Conservation (phyloP, 805 yeast genomes). For the Teunomyces funiuensis region DNA sequence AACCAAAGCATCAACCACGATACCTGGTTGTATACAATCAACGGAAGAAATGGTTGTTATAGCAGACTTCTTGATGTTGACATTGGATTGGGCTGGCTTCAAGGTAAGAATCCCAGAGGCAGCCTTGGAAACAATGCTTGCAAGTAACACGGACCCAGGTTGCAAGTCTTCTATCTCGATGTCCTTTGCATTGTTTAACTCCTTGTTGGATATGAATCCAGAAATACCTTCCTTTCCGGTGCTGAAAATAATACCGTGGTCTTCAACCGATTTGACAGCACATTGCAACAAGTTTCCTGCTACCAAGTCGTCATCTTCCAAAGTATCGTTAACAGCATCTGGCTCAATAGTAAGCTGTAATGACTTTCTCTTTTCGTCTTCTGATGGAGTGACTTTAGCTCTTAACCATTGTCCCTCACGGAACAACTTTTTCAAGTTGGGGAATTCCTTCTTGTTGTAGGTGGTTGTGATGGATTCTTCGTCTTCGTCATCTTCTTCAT, state of each 20-base stretch:
- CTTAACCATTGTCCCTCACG: conserved; percentile 81
- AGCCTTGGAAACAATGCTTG: conserved; percentile 50
- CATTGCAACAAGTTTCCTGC: conserved; percentile 71
- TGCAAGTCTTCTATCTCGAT: conserved; percentile 35
- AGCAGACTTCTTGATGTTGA: conserved; percentile 47
- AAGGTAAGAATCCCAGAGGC: conserved; percentile 59
- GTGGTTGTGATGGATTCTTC: conserved; percentile 24
- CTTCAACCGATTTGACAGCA: conserved; percentile 78
- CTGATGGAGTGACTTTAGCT: conserved; percentile 66
- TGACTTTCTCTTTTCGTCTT: conserved; percentile 52
- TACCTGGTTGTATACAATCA: conserved; percentile 86
- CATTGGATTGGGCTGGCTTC: conserved; percentile 41
- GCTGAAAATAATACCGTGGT: conserved; percentile 82
- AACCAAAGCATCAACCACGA: conserved; percentile 69
- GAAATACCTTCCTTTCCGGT: conserved; percentile 56
- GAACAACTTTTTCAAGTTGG: conserved; percentile 56
- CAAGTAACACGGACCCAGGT: conserved; percentile 70
- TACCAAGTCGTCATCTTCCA: conserved; percentile 64
- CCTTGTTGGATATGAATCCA: conserved; percentile 79
- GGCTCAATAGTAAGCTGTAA: conserved; percentile 77
- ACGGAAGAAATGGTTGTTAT: conserved; percentile 62
- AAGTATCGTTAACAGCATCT: conserved; percentile 56
- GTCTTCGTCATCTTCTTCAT: conserved; percentile 35
- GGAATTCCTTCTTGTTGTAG: conserved; percentile 43
- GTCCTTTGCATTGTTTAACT: conserved; percentile 42